Evolutionary conservation across 768 basidiomycete species (phyloP), one percentile per base, ranked within the genome.

Genomic region (Kwoniella botswanensis): DNA sequence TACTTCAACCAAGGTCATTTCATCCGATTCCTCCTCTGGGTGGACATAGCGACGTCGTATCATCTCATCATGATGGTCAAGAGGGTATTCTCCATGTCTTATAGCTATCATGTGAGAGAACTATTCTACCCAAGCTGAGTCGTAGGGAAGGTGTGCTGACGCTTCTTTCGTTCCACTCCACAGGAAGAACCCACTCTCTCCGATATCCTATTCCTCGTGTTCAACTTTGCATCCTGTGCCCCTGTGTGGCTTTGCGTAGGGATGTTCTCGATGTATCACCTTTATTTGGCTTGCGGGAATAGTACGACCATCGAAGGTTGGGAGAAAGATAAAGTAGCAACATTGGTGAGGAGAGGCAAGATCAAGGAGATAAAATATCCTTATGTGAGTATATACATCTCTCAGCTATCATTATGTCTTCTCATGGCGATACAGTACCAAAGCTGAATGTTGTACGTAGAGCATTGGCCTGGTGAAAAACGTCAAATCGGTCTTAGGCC

Each of bases 301-400:
- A 89, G 90, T 2, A 99, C 96, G 0, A 98, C 97, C 0, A 98
- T 99, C 61, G 97, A 99, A 85, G 90, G 92, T 0, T 96, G 93
- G 93, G 97, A 99, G 83, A 98, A 98, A 84, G 94, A 98, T 79
- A 95, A 92, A 83, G 93, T 89, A 1, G 91, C 94, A 4, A 91
- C 89, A 0, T 87, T 99, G 75, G 89, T 93, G 62, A 88, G 91
- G 21, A 86, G 91, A 68, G 96, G 95, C 5, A 93, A 92, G 82
- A 91, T 98, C 68, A 88, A 87, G 62, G 91, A 94, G 84, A 92
- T 95, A 76, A 93, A 92, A 82, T 98, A 94, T 80, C 97, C 96
- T 65, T 98, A 98, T 82, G 94, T 93, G 82, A 74, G 90, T 81
- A 22, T 46, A 15, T 29, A 77, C 50, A 67, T 7, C 26, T 15